These are phyloP conservation scores for Clathrus columnatus DNA, from an alignment of 768 basidiomycete species.

Conservation along the genomic window DNA sequence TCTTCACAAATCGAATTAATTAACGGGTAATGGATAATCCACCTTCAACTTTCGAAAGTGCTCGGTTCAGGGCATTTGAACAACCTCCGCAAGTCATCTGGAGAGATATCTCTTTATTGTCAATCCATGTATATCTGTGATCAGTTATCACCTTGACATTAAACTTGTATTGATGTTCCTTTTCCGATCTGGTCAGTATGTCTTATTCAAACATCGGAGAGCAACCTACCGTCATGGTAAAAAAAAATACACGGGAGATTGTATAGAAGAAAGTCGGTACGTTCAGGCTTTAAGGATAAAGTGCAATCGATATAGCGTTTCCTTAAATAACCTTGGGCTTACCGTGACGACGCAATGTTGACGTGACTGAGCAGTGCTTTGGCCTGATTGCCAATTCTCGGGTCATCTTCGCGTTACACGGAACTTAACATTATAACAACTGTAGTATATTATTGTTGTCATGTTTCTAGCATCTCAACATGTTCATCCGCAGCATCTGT, in stretches of 20 bases:
- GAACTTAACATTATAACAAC: background rate
- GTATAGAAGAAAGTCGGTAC: background rate
- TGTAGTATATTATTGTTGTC: background rate
- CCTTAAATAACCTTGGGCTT: background rate
- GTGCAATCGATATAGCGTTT: too few relatives aligned
- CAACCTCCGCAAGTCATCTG: slow-evolving; percentile 87
- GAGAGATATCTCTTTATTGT: background rate
- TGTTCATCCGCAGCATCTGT: slow-evolving; percentile 60
- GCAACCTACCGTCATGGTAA: slow-evolving; percentile 7
- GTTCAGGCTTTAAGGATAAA: background rate
- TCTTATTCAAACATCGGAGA: background rate
- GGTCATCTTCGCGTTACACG: background rate
- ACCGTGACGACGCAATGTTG: background rate
- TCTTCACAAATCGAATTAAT: background rate
- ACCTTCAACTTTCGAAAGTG: slow-evolving; percentile 58
- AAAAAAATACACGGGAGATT: background rate
- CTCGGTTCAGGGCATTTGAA: slow-evolving; percentile 72
- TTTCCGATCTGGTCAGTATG: background rate
- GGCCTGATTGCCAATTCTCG: background rate
- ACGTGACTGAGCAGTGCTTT: background rate
- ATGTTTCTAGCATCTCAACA: slow-evolving; percentile 47
- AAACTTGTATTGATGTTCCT: slow-evolving; percentile 56
- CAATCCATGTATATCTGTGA: background rate
- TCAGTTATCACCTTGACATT: slow-evolving; percentile 62
- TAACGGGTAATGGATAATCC: slow-evolving; percentile 21